Conservation (phyloP, 2,329 filamentous ascomycete genomes). For the Claviceps spartinae region DNA sequence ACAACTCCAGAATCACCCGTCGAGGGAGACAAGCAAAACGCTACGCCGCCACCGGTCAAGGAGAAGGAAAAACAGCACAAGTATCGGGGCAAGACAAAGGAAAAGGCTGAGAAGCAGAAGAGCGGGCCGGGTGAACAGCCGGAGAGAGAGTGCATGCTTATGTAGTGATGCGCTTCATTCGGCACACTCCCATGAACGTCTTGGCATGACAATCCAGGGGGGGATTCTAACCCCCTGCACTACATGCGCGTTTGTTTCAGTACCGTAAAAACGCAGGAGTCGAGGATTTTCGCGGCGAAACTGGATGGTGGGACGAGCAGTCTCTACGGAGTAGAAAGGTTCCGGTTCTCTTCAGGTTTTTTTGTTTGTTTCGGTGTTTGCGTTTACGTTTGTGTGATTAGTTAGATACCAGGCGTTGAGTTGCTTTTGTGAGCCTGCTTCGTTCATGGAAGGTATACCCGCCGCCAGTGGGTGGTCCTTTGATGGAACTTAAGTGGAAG, state of each 20-base stretch:
- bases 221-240: neutral
- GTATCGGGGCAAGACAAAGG: constrained; percentile 21
- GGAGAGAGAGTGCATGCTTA: constrained; percentile 35
- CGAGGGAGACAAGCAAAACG: constrained; percentile 10
- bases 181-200: neutral
- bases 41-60: constrained; percentile 8
- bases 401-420: constrained; percentile 3
- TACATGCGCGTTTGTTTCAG: neutral
- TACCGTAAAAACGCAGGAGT: neutral
- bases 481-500: too few relatives aligned
- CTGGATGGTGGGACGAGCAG: neutral
- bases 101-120: constrained; percentile 25
- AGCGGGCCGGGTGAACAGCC: constrained; percentile 18
- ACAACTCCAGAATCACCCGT: constrained; percentile 9
- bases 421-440: neutral
- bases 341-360: neutral
- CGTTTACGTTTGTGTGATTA: neutral
- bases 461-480: too few relatives aligned
- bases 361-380: neutral
- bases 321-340: too few relatives aligned
- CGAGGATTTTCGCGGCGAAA: neutral
- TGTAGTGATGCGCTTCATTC: constrained; percentile 19
- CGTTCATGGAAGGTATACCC: too few relatives aligned
- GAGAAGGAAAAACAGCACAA: constrained; percentile 15
- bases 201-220: too few relatives aligned